Conservation (phyloP, 139 green algal species). For the Volvox reticuliferus region DNA sequence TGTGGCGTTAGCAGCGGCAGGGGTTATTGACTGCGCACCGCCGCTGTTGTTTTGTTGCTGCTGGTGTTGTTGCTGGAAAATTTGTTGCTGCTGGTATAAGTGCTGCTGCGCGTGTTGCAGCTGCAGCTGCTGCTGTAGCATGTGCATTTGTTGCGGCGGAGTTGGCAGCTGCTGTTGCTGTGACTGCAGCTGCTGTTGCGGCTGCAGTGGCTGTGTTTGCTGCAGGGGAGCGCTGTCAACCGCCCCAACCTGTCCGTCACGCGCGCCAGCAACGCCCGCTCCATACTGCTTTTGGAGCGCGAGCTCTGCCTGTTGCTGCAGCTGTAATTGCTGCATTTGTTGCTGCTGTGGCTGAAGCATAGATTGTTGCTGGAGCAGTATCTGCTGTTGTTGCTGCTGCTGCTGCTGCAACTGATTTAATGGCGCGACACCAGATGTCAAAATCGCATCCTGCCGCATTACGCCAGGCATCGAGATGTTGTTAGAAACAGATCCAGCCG, state of each 20-base stretch:
- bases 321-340: background rate
- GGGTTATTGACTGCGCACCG: too few relatives aligned
- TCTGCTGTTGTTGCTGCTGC: background rate
- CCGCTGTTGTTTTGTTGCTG: background rate
- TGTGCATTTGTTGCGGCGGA: background rate
- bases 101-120: background rate
- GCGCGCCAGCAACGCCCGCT: background rate
- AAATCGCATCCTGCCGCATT: background rate
- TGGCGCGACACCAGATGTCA: background rate
- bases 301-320: background rate
- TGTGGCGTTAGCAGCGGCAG: background rate
- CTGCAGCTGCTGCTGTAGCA: background rate
- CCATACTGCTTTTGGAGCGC: background rate
- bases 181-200: background rate
- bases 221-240: background rate
- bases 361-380: background rate
- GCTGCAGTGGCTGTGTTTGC: background rate
- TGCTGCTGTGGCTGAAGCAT: conserved; percentile 3
- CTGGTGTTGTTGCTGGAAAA: background rate
- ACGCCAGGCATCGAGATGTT: background rate
- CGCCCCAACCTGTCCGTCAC: background rate
- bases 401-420: conserved; percentile 5
- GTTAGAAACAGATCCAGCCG: background rate
- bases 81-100: background rate
- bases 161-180: background rate